Conservation (phyloP, 148 eudicot species). For the Amaranthus cruentus region DNA sequence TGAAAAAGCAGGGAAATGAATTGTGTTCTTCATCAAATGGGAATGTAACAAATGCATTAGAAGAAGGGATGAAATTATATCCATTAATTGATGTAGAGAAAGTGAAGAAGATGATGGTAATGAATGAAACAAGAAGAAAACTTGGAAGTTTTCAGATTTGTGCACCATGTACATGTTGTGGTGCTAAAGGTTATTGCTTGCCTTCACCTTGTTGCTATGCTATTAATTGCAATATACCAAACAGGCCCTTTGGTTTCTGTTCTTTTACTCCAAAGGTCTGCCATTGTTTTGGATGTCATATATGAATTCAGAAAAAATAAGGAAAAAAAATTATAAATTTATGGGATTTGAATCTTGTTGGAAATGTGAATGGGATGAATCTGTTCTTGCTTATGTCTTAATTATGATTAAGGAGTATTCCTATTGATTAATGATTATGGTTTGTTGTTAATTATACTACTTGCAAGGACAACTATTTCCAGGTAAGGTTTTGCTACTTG, state of each 20-base stretch:
- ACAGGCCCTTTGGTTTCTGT: slow-evolving; percentile 92
- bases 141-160: slow-evolving; percentile 83
- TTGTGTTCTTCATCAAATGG: slow-evolving; percentile 27
- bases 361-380: slow-evolving; percentile 40
- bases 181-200: slow-evolving; percentile 60
- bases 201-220: slow-evolving; percentile 96
- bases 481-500: slow-evolving; percentile 41
- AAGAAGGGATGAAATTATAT: slow-evolving; percentile 35
- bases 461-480: slow-evolving; percentile 42
- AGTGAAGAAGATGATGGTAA: slow-evolving; percentile 45
- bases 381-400: slow-evolving; percentile 22
- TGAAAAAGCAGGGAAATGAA: slow-evolving; percentile 35
- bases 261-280: slow-evolving; percentile 87
- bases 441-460: slow-evolving; percentile 6
- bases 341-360: slow-evolving; percentile 11
- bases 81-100: slow-evolving; percentile 49
- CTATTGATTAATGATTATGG: slow-evolving; percentile 12
- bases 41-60: slow-evolving; percentile 23
- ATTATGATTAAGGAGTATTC: slow-evolving; percentile 2
- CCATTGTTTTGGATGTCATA: slow-evolving; percentile 89
- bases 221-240: slow-evolving; percentile 92
- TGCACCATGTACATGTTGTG: slow-evolving; percentile 89
- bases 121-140: slow-evolving; percentile 67
- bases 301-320: slow-evolving; percentile 19
- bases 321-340: neutral